Conservation (phyloP, 108 stramenopile species). For the Cyclotella cryptica region DNA sequence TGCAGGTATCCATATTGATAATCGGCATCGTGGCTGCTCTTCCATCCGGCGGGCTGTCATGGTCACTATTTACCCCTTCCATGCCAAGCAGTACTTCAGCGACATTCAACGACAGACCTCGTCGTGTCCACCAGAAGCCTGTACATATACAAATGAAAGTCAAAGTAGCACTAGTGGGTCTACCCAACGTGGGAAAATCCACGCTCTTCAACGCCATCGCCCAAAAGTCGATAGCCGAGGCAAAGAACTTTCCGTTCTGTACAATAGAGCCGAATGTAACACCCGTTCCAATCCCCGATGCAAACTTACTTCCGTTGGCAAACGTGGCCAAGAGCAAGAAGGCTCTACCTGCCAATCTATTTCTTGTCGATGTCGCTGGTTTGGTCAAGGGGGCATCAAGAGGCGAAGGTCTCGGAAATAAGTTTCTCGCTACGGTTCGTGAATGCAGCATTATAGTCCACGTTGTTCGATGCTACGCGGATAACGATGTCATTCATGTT, state of each 20-base stretch:
- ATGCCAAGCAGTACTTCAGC: too few species aligned
- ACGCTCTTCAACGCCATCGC: constrained; percentile 89
- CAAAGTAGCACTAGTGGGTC: constrained; percentile 82
- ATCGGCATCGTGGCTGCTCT: too few species aligned
- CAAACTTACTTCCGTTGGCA: constrained; percentile 58
- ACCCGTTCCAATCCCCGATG: constrained; percentile 83
- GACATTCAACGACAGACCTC: too few species aligned
- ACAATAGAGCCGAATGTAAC: constrained; percentile 96
- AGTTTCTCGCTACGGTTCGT: constrained; percentile 88
- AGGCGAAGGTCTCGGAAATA: constrained; percentile 96
- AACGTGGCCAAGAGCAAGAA: constrained; percentile 49
- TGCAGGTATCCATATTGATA: too few species aligned
- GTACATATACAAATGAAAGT: constrained; percentile 43
- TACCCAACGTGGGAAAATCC: constrained; percentile 95
- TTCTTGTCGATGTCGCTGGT: constrained; percentile 96
- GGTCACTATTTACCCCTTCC: too few species aligned
- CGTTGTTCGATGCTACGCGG: constrained; percentile 83
- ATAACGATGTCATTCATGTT: constrained; percentile 85
- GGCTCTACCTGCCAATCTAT: constrained; percentile 75
- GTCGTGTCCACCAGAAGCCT: too few species aligned
- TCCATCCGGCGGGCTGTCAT: too few species aligned
- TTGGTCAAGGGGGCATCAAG: constrained; percentile 89
- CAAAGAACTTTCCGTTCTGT: constrained; percentile 96
- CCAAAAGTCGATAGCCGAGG: constrained; percentile 61
- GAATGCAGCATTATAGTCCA: constrained; percentile 90